phyloP scores from a whole-genome alignment of 768 basidiomycete genomes.

The Mycena rebaudengoi region DNA sequence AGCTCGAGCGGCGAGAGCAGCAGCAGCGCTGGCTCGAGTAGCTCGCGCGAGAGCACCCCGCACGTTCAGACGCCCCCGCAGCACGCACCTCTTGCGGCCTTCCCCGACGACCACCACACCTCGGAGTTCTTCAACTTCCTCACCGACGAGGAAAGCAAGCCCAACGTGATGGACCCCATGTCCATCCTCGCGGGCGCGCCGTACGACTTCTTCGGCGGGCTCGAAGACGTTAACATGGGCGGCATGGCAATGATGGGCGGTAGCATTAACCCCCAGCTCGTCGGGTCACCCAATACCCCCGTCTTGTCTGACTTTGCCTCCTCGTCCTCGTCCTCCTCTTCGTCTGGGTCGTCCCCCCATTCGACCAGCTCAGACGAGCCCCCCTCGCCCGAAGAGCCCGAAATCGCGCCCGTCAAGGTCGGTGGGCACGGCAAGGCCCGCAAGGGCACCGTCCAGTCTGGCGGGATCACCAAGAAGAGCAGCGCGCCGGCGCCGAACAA shows the following conservation, averaged over 20 bases:
- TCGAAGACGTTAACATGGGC: constrained; percentile 32
- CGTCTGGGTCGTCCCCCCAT: constrained; percentile 34
- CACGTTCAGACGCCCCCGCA: constrained; percentile 59
- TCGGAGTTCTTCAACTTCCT: constrained; percentile 52
- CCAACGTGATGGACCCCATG: constrained; percentile 38
- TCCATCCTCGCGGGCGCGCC: constrained; percentile 34
- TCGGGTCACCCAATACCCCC: constrained; percentile 62
- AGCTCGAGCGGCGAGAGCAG: constrained; percentile 19
- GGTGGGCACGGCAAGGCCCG: constrained; percentile 69
- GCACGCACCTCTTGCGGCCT: constrained; percentile 39
- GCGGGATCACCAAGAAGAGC: constrained; percentile 73
- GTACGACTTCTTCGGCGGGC: constrained; percentile 51
- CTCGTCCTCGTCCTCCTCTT: not conserved
- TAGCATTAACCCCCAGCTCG: constrained; percentile 80
- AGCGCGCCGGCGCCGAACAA: constrained; percentile 38
- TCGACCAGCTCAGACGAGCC: constrained; percentile 21
- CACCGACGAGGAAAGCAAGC: constrained; percentile 56
- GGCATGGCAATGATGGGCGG: constrained; percentile 10
- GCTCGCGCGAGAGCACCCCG: constrained; percentile 53
- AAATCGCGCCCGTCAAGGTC: constrained; percentile 62
- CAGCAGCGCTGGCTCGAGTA: too few species aligned
- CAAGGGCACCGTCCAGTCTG: constrained; percentile 75
- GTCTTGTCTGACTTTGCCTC: constrained; percentile 47
- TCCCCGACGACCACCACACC: constrained; percentile 44
- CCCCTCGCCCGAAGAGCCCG: constrained; percentile 43